Evolutionary conservation across 495 filamentous ascomycete species (phyloP).

Genomic region (Neohortaea acidophila): DNA sequence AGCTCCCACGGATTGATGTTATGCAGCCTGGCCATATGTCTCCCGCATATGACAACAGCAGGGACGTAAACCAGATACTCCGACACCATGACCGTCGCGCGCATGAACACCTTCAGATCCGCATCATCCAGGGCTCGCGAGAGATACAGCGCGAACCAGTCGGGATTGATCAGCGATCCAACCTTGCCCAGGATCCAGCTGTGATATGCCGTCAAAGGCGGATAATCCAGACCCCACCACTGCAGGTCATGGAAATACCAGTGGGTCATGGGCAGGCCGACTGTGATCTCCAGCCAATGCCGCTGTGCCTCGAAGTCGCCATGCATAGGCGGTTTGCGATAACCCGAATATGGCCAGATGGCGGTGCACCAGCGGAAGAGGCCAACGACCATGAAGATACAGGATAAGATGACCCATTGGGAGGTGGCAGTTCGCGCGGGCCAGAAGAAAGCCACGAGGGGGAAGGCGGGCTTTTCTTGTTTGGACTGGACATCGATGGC

Average conservation of each 20-base stretch:
- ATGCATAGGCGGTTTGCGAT: constrained; percentile 71
- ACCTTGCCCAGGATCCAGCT: constrained; percentile 86
- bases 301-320: constrained; percentile 95
- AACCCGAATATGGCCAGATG: constrained; percentile 87
- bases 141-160: constrained; percentile 76
- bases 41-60: constrained; percentile 66
- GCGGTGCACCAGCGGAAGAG: constrained; percentile 87
- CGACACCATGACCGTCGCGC: constrained; percentile 72
- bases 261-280: constrained; percentile 69
- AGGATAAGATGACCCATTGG: constrained; percentile 82
- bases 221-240: constrained; percentile 98
- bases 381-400: constrained; percentile 77
- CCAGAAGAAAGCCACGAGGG: constrained; percentile 83
- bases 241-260: constrained; percentile 96
- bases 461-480: constrained; percentile 49
- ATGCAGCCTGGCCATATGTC: constrained; percentile 56
- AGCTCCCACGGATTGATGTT: constrained; percentile 61
- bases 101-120: constrained; percentile 82
- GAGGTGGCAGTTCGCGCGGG: constrained; percentile 59
- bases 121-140: constrained; percentile 71
- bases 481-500: constrained; percentile 31
- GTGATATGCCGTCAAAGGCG: constrained; percentile 92
- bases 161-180: constrained; percentile 58
- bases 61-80: constrained; percentile 85
- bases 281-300: constrained; percentile 97